Evolutionary conservation across 306 rosid species (phyloP).

Genomic region (Trichosanthes cucumerina): DNA sequence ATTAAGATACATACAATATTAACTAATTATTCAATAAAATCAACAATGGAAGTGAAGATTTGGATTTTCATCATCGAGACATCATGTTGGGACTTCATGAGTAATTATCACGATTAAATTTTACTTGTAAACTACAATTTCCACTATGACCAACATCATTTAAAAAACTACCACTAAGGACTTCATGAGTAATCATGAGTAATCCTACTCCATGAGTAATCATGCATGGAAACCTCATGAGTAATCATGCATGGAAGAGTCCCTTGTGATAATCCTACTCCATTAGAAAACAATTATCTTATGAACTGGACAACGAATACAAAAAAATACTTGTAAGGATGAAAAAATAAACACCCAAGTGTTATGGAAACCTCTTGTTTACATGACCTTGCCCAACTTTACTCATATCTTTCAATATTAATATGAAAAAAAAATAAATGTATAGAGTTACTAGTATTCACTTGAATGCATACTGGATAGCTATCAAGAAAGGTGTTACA

Average conservation of each 20-base stretch:
- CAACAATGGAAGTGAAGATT: not conserved
- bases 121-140: not conserved
- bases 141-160: not conserved
- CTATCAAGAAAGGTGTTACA: not conserved
- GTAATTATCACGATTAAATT: not conserved
- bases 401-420: not conserved
- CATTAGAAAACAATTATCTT: not conserved
- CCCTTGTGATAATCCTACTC: too few relatives aligned
- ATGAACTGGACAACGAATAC: not conserved
- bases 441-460: not conserved
- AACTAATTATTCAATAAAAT: not conserved
- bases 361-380: constrained; percentile 1
- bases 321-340: not conserved
- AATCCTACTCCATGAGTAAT: not conserved
- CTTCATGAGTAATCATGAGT: too few relatives aligned
- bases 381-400: not conserved
- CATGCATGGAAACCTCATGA: too few relatives aligned
- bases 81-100: not conserved
- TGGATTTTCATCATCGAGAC: not conserved
- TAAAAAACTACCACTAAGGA: not conserved
- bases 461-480: not conserved
- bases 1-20: not conserved
- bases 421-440: not conserved
- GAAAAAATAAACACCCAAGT: not conserved
- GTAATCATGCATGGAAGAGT: too few relatives aligned